These are phyloP conservation scores for Salvia splendens DNA, from an alignment of 257 asterid species.

Conservation along the genomic window DNA sequence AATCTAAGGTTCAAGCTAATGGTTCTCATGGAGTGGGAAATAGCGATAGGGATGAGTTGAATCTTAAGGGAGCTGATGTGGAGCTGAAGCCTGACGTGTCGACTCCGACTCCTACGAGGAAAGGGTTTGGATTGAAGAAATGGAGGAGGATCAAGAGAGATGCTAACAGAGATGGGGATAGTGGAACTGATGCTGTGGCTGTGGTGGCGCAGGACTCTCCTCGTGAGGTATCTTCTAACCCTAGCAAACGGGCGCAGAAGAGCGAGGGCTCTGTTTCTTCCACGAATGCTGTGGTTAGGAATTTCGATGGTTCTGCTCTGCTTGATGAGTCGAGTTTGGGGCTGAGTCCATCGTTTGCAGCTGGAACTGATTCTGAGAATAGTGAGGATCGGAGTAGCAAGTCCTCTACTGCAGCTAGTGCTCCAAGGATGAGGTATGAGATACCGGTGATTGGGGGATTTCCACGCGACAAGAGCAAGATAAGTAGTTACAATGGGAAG, in stretches of 20 bases:
- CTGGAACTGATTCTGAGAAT: constrained; percentile 58
- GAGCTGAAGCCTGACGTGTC: constrained; percentile 24
- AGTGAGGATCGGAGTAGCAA: constrained; percentile 75
- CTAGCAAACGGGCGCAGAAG: constrained; percentile 43
- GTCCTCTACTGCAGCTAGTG: constrained; percentile 83
- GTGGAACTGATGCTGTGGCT: constrained; percentile 34
- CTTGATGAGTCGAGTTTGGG: constrained; percentile 41
- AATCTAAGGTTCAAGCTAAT: constrained; percentile 36
- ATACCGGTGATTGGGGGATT: constrained; percentile 36
- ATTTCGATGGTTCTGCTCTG: constrained; percentile 40
- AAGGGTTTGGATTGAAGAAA: constrained; percentile 71
- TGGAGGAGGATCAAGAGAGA: constrained; percentile 82
- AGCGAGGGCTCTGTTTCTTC: constrained; percentile 75
- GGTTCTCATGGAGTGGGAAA: constrained; percentile 37
- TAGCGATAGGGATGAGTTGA: constrained; percentile 29
- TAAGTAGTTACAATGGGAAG: constrained; percentile 50
- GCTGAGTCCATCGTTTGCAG: constrained; percentile 36
- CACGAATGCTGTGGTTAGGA: constrained; percentile 55
- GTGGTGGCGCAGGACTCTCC: constrained; percentile 38
- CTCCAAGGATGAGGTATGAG: constrained; percentile 50
- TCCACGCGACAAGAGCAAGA: constrained; percentile 44
- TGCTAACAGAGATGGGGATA: constrained; percentile 40
- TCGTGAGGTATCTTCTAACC: constrained; percentile 29
- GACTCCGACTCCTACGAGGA: constrained; percentile 19
- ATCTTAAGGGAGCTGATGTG: constrained; percentile 24